phyloP scores from a whole-genome alignment of 148 eudicot genomes.

The Nepenthes gracilis region DNA sequence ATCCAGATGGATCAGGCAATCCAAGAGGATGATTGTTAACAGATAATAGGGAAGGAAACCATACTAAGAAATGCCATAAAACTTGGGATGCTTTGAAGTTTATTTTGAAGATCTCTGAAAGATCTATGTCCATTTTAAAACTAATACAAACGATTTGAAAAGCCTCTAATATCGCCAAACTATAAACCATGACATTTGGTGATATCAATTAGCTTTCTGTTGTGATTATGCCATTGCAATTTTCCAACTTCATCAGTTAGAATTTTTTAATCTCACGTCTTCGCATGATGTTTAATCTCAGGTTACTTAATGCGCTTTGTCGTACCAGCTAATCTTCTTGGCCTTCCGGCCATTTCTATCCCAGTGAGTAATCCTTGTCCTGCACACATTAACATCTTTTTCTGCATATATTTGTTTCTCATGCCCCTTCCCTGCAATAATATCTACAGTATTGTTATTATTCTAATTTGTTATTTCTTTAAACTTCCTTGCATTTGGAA shows the following conservation, averaged over 20 bases:
- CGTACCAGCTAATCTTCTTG: slow-evolving; percentile 76
- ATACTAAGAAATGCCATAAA: neutral
- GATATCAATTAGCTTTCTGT: too few relatives aligned
- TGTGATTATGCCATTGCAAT: neutral
- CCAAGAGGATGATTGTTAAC: too few relatives aligned
- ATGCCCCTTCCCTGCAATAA: too few relatives aligned
- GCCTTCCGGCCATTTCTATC: slow-evolving; percentile 85
- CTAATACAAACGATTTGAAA: neutral
- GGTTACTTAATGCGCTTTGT: slow-evolving; percentile 89
- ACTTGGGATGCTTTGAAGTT: neutral
- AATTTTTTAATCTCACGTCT: neutral
- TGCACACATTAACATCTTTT: neutral
- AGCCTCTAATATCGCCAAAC: neutral
- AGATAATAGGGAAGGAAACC: too few relatives aligned
- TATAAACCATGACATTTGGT: too few relatives aligned
- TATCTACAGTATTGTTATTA: too few relatives aligned
- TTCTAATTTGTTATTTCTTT: neutral
- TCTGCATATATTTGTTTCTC: too few relatives aligned
- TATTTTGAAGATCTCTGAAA: neutral
- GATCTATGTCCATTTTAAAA: too few relatives aligned
- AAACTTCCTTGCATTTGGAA: neutral
- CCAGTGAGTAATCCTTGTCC: slow-evolving; percentile 45
- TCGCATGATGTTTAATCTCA: slow-evolving; percentile 13
- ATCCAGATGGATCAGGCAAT: too few relatives aligned
- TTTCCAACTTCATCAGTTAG: neutral